Percentiles rank a stretch among this genome's conserved stretches.
phyloP scores from a whole-genome alignment of 2,329 filamentous ascomycete species.

The Chrysoporthe puriensis region DNA sequence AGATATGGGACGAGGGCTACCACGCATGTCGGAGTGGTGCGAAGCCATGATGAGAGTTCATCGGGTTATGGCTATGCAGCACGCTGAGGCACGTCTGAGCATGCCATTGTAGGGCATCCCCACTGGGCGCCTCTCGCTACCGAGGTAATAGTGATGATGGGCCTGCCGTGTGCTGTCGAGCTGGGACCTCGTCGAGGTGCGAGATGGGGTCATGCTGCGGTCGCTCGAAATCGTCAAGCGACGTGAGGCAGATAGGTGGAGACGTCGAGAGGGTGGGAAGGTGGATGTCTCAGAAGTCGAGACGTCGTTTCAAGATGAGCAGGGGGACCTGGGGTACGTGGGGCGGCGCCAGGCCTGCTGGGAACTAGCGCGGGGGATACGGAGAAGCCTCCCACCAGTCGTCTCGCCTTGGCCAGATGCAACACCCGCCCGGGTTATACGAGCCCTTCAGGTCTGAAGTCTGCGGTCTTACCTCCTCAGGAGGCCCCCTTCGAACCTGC shows the following conservation, averaged over 20 bases:
- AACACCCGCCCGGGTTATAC: conserved; percentile 5
- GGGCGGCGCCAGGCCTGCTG: not conserved
- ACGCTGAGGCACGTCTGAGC: not conserved
- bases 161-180: not conserved
- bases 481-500: not conserved
- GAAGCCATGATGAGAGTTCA: not conserved
- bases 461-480: not conserved
- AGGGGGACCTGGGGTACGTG: not conserved
- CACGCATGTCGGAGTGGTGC: not conserved
- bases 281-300: conserved; percentile 6
- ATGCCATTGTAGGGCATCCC: not conserved
- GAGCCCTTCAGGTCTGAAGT: not conserved
- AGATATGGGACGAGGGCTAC: not conserved
- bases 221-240: not conserved
- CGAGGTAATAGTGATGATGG: not conserved
- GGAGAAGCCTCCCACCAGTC: not conserved
- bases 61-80: not conserved
- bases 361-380: not conserved
- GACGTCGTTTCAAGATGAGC: conserved; percentile 9
- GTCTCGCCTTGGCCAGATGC: not conserved
- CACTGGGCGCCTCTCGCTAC: not conserved
- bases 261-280: not conserved
- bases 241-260: not conserved
- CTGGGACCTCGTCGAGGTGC: not conserved
- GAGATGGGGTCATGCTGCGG: not conserved